phyloP scores from a whole-genome alignment of 345 rosid species.

The Syzygium grande region DNA sequence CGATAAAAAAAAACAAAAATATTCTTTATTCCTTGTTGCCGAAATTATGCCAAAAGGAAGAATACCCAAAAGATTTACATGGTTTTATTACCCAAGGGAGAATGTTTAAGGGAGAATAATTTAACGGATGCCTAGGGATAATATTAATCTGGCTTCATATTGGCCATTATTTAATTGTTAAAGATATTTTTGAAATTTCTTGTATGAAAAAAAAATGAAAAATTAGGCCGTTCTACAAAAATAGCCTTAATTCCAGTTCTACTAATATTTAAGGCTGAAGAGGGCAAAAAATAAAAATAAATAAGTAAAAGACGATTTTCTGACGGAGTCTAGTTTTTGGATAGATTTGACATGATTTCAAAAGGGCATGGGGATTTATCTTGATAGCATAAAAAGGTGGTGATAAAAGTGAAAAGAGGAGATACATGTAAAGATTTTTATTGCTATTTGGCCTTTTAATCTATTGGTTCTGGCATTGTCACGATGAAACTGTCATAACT shows the following conservation, averaged over 20 bases:
- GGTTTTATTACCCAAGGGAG: not conserved
- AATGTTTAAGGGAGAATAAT: not conserved
- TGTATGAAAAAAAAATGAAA: not conserved
- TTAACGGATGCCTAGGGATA: not conserved
- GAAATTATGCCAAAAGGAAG: not conserved
- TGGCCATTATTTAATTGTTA: not conserved
- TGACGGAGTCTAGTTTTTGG: not conserved
- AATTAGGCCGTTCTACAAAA: not conserved
- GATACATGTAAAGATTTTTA: too few species aligned
- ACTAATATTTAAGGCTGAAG: not conserved
- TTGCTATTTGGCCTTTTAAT: too few species aligned
- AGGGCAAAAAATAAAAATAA: not conserved
- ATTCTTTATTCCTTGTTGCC: not conserved
- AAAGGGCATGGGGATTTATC: not conserved
- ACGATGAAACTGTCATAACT: not conserved
- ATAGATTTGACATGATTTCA: not conserved
- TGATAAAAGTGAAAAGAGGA: too few species aligned
- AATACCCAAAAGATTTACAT: not conserved
- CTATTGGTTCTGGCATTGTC: not conserved
- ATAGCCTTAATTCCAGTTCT: not conserved
- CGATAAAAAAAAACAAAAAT: too few species aligned
- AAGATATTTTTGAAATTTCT: not conserved
- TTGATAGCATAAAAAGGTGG: not conserved
- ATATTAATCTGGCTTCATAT: not conserved
- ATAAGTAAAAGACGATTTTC: not conserved